Evolutionary conservation across 805 yeast genomes (phyloP), one percentile per base, ranked within the genome.

Genomic region (Kodamaea nitidulidarum): DNA sequence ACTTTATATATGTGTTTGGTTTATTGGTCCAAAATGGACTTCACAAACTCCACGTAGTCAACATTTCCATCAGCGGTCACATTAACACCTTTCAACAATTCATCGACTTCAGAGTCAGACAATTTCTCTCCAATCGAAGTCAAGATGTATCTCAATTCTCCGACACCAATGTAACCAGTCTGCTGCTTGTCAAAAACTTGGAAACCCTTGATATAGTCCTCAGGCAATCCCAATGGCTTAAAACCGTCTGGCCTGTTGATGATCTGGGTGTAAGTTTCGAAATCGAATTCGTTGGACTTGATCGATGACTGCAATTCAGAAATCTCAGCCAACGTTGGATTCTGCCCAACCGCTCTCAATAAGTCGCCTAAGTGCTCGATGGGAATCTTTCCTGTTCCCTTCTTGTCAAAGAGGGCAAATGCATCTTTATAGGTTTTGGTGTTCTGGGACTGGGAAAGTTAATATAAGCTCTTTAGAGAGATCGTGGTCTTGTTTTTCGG

Each of bases 141-240:
- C 57, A 93, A 74, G 61, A 93, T 88, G 66, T 93, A 93, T 61
- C 95, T 80, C 54, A 93, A 76, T 67, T 93, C 98, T 42, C 99
- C 99, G 32, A 93, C 95, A 29, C 97, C 95, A 52, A 93, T 93
- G 67, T 82, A 86, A 4, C 99, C 99, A 14, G 96, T 84, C 48
- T 84, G 79, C 49, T 88, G 95, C 70, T 91, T 93, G 69, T 93
- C 99, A 53, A 93, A 93, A 4, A 93, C 97, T 69, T 93, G 98
- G 78, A 93, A 93, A 0, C 75, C 75, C 58, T 91, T 86, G 57
- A 93, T 79, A 64, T 91, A 93, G 62, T 93, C 98, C 46, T 75
- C 87, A 30, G 95, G 88, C 54, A 84, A 85, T 10, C 96, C 96
- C 43, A 86, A 75, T 29, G 88, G 80, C 63, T 84, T 83, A 75